Conservation (phyloP, 768 basidiomycete species). For the Stropharia rugosoannulata region DNA sequence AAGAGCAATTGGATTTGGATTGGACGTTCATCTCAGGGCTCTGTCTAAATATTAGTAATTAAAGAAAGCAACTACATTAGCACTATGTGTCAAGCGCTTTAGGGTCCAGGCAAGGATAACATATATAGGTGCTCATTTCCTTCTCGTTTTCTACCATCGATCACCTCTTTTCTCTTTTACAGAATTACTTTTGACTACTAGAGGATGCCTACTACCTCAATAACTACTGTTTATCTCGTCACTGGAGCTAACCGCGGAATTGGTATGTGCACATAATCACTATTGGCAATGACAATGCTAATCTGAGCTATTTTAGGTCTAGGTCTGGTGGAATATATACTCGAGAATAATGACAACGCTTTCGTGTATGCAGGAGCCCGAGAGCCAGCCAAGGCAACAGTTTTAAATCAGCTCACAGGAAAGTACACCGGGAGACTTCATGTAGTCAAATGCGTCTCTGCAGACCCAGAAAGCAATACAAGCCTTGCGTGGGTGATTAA, state of each 20-base stretch:
- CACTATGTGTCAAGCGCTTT: no score
- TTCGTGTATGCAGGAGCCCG: background rate
- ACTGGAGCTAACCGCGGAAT: background rate
- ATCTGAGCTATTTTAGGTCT: background rate
- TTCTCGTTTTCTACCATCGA: no score
- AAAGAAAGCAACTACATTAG: no score
- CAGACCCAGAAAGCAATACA: background rate
- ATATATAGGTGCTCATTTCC: no score
- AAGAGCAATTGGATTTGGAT: no score
- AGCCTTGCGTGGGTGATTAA: background rate
- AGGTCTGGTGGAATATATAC: background rate
- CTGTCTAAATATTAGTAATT: no score
- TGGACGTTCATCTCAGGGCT: no score
- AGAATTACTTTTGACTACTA: no score
- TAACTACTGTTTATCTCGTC: background rate
- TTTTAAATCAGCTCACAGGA: background rate
- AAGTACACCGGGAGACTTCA: background rate
- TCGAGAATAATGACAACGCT: background rate
- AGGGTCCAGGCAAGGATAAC: no score
- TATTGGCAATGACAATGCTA: no score
- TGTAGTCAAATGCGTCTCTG: background rate
- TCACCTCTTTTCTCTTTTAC: no score
- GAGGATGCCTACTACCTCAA: no score
- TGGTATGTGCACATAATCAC: background rate
- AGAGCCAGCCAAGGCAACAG: background rate